Conservation (phyloP, 495 filamentous ascomycete genomes). For the Penicillium paxilli region DNA sequence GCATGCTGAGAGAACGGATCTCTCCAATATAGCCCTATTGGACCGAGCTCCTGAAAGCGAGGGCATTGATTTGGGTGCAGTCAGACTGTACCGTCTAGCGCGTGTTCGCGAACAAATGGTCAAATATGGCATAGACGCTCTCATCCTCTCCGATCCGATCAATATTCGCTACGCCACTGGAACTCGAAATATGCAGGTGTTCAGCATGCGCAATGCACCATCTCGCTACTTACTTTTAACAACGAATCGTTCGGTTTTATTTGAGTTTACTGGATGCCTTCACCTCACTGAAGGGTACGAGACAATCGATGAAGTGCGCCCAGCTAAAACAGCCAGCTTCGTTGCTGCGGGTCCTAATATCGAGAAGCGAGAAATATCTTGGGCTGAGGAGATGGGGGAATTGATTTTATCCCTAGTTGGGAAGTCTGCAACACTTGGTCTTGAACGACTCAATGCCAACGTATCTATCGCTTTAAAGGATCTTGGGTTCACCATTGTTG, state of each 20-base stretch:
- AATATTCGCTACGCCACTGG: neutral
- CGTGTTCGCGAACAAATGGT: neutral
- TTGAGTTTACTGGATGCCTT: neutral
- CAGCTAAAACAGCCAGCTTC: neutral
- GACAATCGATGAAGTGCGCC: neutral
- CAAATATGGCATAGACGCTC: neutral
- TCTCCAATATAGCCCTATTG: too few species aligned
- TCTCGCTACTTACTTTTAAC: neutral
- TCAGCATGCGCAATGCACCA: neutral
- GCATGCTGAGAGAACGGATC: too few species aligned
- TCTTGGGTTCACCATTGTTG: neutral
- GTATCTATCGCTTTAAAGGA: neutral
- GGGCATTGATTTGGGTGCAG: too few species aligned
- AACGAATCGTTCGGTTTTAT: neutral
- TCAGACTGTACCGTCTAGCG: too few species aligned
- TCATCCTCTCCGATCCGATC: neutral
- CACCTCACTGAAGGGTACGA: neutral
- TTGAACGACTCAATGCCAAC: too few species aligned
- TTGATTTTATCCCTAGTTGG: too few species aligned
- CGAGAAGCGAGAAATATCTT: too few species aligned
- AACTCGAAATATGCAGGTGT: neutral
- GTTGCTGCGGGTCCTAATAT: too few species aligned
- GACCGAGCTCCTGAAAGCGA: too few species aligned
- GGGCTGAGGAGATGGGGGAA: too few species aligned
- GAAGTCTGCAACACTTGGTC: too few species aligned